Evolutionary conservation across 2,329 filamentous ascomycete species (phyloP).

Genomic region (Ceratocystis cubensis): DNA sequence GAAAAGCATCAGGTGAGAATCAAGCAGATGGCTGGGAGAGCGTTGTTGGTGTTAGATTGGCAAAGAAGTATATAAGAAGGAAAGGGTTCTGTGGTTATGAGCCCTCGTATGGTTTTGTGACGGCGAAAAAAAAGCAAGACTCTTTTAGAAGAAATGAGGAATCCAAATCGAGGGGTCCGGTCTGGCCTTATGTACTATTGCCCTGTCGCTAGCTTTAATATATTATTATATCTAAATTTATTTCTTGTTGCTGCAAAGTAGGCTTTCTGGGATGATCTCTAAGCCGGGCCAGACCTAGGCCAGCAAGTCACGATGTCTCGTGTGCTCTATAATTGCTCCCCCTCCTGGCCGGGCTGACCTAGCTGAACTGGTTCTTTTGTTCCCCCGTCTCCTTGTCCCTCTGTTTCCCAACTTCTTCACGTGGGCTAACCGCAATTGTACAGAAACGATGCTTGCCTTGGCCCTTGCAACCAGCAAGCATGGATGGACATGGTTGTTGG

Average conservation of each 20-base stretch:
- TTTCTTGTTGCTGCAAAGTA: background rate
- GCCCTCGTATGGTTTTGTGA: background rate
- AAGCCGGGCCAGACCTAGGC: conserved; percentile 9
- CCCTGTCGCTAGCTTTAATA: background rate
- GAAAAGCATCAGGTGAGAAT: background rate
- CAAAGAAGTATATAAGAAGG: background rate
- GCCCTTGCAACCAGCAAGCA: background rate
- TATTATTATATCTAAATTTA: conserved; percentile 3
- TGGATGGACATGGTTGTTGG: background rate
- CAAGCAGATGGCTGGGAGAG: background rate
- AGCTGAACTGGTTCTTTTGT: background rate
- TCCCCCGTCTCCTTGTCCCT: background rate
- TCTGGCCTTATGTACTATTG: background rate
- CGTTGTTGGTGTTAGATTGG: background rate
- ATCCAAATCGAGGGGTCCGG: background rate
- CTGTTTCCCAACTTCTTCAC: background rate
- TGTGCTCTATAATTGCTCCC: background rate
- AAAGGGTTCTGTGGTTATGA: background rate
- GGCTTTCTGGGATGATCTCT: background rate
- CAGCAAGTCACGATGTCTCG: conserved; percentile 10
- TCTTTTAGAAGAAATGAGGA: background rate
- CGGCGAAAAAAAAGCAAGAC: background rate
- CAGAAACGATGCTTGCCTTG: background rate
- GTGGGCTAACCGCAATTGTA: background rate
- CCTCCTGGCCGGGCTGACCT: background rate